Evolutionary conservation across 352 stramenopile species (phyloP), one percentile per base, ranked within the genome.

Genomic region (Phytophthora pseudosyringae): DNA sequence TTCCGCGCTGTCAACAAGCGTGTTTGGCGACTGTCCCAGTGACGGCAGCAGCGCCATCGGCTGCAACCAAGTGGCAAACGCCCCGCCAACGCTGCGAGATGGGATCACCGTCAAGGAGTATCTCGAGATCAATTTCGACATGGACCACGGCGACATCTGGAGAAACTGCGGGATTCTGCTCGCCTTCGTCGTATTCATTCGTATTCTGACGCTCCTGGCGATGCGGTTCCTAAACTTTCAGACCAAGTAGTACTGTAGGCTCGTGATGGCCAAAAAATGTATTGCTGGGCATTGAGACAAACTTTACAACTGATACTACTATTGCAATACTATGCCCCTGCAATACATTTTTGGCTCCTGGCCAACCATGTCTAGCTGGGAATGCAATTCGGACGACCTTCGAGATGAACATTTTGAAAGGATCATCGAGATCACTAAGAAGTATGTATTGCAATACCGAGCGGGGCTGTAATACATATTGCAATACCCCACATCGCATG

Each of bases 21-120:
- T 80, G 15, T 81, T 89, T 51, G 44, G 53, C 2, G 45, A 75
- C 16, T 87, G 78, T 6, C 25, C 51, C 15, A 28, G 26, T 15
- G 47, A 40, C 9, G 41, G 55, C 21, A 63, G 43, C 12, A 32
- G 18, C 28, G 29, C 16, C 12, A 50, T 64, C 13, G 60, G 60
- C 11, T 68, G 60, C 21, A 57, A 29, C 1, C 51, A 57, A 43
- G 26, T 68, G 38, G 21, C 21, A 5, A 51, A 51, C 12, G 29
- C 38, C 2, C 60, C 60, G 1, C 36, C 60, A 29, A 53, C 50
- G 11, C 29, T 66, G 5, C 46, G 40, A 4, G 58, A 50, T 9
- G 21, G 28, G 1, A 60, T 70, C 16, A 66, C 47, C 1, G 62
- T 66, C 10, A 51, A 64, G 38, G 16, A 52, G 8, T 68, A 64